phyloP scores from a whole-genome alignment of 2,329 filamentous ascomycete genomes.

The Fusarium gaditjirri region DNA sequence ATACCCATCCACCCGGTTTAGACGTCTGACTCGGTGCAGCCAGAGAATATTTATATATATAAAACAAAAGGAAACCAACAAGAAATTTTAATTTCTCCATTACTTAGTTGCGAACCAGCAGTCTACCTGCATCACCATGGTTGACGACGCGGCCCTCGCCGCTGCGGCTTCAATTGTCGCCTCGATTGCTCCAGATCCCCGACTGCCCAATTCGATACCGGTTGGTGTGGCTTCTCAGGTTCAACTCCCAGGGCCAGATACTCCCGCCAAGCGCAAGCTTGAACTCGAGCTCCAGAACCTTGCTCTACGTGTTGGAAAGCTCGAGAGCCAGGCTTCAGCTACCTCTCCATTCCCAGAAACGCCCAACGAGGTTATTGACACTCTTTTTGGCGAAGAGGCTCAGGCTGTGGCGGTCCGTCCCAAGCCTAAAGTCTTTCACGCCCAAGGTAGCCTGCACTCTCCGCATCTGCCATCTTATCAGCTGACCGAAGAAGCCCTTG shows the following conservation, averaged over 20 bases:
- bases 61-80: neutral
- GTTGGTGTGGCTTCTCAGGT: slow-evolving; percentile 62
- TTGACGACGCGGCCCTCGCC: slow-evolving; percentile 65
- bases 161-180: slow-evolving; percentile 65
- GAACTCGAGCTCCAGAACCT: slow-evolving; percentile 87
- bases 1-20: slow-evolving; percentile 6
- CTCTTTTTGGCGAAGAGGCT: slow-evolving; percentile 69
- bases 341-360: slow-evolving; percentile 78
- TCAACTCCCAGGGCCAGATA: slow-evolving; percentile 80
- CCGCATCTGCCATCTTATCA: slow-evolving; percentile 55
- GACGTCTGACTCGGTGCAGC: slow-evolving; percentile 16
- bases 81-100: neutral
- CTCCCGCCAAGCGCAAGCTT: slow-evolving; percentile 78
- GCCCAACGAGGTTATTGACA: slow-evolving; percentile 78
- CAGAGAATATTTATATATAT: neutral
- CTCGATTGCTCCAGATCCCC: slow-evolving; percentile 59
- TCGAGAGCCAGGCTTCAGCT: slow-evolving; percentile 80
- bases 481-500: slow-evolving; percentile 84
- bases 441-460: slow-evolving; percentile 54
- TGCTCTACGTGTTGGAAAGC: slow-evolving; percentile 78
- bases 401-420: slow-evolving; percentile 55
- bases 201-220: slow-evolving; percentile 52
- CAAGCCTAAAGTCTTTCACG: slow-evolving; percentile 59
- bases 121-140: slow-evolving; percentile 52
- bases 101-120: slow-evolving; percentile 45